Percentiles rank a stretch among this genome's conserved stretches.
Conservation (phyloP, 192 early-diverging fungal genomes). For the Helicostylum pulchrum region DNA sequence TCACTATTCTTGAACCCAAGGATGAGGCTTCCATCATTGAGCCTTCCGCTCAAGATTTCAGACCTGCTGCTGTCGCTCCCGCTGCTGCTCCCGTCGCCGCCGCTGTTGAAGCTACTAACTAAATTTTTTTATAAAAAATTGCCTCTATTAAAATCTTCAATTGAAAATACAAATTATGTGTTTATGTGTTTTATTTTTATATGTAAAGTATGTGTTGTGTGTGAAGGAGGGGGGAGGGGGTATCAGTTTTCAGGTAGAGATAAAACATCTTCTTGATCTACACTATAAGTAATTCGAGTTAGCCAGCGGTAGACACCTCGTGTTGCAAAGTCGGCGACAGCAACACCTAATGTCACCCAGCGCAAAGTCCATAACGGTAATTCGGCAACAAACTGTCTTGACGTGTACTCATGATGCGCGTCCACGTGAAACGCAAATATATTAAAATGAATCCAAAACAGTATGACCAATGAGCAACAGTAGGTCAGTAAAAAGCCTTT, state of each 20-base stretch:
- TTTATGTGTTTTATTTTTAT: too few relatives aligned
- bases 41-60: constrained; percentile 64
- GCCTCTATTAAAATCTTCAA: too few relatives aligned
- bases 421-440: constrained; percentile 46
- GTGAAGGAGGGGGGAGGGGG: neutral
- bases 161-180: too few relatives aligned
- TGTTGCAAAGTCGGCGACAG: constrained; percentile 43
- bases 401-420: constrained; percentile 19
- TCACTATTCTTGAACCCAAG: constrained; percentile 94
- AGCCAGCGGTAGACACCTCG: constrained; percentile 31
- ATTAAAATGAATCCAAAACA: constrained; percentile 59
- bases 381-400: constrained; percentile 50
- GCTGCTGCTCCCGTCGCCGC: constrained; percentile 23
- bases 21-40: constrained; percentile 70
- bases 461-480: constrained; percentile 39
- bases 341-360: constrained; percentile 56
- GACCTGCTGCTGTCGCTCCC: constrained; percentile 30
- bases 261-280: constrained; percentile 34
- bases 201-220: neutral
- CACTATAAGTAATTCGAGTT: constrained; percentile 7
- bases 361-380: constrained; percentile 53
- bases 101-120: constrained; percentile 12
- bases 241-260: constrained; percentile 18
- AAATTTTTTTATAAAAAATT: too few relatives aligned
- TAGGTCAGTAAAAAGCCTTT: constrained; percentile 44